These are phyloP conservation scores for Candida pseudoviswanathii DNA, from an alignment of 1,139 yeast genomes.

Conservation along the genomic window DNA sequence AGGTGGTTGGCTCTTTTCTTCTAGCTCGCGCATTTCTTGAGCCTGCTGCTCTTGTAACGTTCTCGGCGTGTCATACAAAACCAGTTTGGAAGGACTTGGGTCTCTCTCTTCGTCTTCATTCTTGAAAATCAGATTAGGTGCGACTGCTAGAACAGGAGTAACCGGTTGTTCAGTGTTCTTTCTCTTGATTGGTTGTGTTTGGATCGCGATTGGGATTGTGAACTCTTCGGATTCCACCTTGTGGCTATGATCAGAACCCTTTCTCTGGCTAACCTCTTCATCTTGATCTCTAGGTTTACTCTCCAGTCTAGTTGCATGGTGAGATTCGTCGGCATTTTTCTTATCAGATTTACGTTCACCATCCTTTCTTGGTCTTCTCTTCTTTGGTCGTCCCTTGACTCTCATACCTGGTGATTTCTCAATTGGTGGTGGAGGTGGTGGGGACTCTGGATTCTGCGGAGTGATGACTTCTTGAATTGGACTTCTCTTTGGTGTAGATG, in stretches of 20 bases:
- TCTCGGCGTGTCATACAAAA: slow-evolving; percentile 7
- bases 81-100: slow-evolving; percentile 9
- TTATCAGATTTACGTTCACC: slow-evolving; percentile 1
- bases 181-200: slow-evolving; percentile 4
- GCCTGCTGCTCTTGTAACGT: slow-evolving; percentile 5
- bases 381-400: slow-evolving; percentile 14
- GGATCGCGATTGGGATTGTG: slow-evolving; percentile 6
- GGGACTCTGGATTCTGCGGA: slow-evolving; percentile 3
- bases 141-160: slow-evolving; percentile 1
- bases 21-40: not conserved
- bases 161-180: slow-evolving; percentile 1
- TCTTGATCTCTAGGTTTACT: not conserved
- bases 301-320: not conserved
- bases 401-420: slow-evolving; percentile 17
- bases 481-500: slow-evolving; percentile 8
- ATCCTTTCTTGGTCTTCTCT: slow-evolving; percentile 6
- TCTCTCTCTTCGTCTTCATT: slow-evolving; percentile 5
- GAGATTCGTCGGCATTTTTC: not conserved
- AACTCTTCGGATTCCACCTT: slow-evolving; percentile 4
- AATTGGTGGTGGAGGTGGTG: slow-evolving; percentile 19
- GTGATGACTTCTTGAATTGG: slow-evolving; percentile 6
- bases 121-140: slow-evolving; percentile 1
- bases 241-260: not conserved
- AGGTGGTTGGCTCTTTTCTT: not conserved
- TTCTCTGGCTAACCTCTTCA: not conserved